phyloP scores from a whole-genome alignment of 1,284 basidiomycete genomes.

The Trichosporon ovoides region DNA sequence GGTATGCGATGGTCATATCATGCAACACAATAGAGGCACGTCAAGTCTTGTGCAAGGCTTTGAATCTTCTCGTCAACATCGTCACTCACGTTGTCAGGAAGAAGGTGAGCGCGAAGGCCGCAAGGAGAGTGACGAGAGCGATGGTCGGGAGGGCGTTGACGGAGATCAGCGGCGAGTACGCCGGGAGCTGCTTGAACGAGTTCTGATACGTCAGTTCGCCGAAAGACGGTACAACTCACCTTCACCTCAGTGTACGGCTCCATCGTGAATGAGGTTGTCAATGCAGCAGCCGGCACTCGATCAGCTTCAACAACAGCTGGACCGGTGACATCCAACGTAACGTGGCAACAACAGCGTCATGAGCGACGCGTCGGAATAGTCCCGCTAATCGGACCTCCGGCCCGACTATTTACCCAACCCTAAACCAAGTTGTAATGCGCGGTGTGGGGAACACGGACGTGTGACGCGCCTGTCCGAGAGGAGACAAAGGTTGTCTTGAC shows the following conservation, averaged over 20 bases:
- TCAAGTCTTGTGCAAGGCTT: too few relatives aligned
- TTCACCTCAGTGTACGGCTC: slow-evolving; percentile 15
- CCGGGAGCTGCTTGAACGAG: slow-evolving; percentile 54
- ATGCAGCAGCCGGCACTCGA: not conserved
- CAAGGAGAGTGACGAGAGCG: slow-evolving; percentile 63
- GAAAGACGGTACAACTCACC: slow-evolving; percentile 8
- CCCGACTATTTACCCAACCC: too few relatives aligned
- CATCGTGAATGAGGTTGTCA: slow-evolving; percentile 6
- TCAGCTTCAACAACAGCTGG: too few relatives aligned
- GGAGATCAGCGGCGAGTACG: slow-evolving; percentile 66
- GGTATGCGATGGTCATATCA: too few relatives aligned
- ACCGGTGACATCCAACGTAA: not conserved
- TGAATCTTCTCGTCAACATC: too few relatives aligned
- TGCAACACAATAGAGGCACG: too few relatives aligned
- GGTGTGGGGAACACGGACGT: too few relatives aligned
- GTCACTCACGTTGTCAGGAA: slow-evolving; percentile 82
- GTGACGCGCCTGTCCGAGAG: too few relatives aligned
- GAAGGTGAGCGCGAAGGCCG: slow-evolving; percentile 74
- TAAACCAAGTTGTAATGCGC: too few relatives aligned
- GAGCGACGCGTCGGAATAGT: not conserved
- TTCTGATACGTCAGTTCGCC: slow-evolving; percentile 47
- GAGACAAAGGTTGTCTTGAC: too few relatives aligned
- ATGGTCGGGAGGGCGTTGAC: slow-evolving; percentile 63
- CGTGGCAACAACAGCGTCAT: slow-evolving; percentile 2
- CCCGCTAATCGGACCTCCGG: too few relatives aligned